These are phyloP conservation scores for Didymella sp. DNA, from an alignment of 2,329 filamentous ascomycete genomes.

Conservation along the genomic window DNA sequence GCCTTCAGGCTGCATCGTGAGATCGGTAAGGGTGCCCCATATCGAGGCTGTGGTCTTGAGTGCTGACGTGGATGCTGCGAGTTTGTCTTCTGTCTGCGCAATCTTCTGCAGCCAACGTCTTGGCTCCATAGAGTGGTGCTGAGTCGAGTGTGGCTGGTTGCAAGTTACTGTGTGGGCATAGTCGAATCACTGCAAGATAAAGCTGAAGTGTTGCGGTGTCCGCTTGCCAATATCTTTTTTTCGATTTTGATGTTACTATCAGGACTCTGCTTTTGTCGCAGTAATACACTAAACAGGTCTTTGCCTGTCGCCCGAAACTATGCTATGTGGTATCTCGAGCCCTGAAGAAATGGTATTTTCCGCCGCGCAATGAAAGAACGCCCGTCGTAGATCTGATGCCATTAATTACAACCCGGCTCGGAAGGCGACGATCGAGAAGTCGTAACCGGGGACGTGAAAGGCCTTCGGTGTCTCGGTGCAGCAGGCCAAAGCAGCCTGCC, in stretches of 20 bases:
- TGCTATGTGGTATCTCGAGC: slow-evolving; percentile 36
- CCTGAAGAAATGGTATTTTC: slow-evolving; percentile 36
- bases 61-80: not conserved
- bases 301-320: slow-evolving; percentile 29
- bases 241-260: slow-evolving; percentile 38
- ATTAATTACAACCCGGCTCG: slow-evolving; percentile 50
- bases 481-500: not conserved
- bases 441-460: slow-evolving; percentile 35
- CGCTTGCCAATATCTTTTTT: slow-evolving; percentile 30
- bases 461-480: slow-evolving; percentile 18
- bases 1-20: not conserved
- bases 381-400: slow-evolving; percentile 45
- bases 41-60: not conserved
- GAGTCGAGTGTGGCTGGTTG: not conserved
- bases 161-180: not conserved
- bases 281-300: slow-evolving; percentile 32
- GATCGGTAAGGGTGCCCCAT: not conserved
- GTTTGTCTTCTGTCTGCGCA: not conserved
- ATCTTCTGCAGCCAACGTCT: not conserved
- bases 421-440: slow-evolving; percentile 38
- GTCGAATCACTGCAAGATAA: slow-evolving; percentile 4
- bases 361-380: slow-evolving; percentile 34
- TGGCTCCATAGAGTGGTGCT: not conserved
- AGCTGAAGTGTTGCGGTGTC: slow-evolving; percentile 19
- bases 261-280: slow-evolving; percentile 30